Conservation (phyloP, 345 rosid genomes). For the Kandelia obovata region DNA sequence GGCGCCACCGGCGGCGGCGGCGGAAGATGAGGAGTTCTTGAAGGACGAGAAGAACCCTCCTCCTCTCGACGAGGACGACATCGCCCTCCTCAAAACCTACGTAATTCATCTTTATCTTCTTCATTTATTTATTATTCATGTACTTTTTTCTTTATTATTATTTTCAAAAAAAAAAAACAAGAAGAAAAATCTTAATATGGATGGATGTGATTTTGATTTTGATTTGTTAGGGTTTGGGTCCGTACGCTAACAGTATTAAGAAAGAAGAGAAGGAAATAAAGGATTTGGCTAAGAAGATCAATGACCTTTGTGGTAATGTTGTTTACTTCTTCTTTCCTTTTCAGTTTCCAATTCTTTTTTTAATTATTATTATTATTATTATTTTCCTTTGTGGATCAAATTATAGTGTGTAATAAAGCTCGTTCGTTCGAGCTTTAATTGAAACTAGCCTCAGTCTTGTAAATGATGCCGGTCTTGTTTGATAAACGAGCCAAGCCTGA, state of each 20-base stretch:
- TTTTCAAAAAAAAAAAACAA: no score
- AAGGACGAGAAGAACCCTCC: conserved; percentile 89
- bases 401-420: no score
- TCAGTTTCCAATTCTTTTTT: neutral
- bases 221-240: conserved; percentile 75
- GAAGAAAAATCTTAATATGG: neutral
- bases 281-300: conserved; percentile 83
- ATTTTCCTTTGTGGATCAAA: neutral
- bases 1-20: conserved; percentile 32
- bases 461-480: neutral
- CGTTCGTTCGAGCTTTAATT: neutral
- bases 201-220: no score
- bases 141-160: neutral
- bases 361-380: no score
- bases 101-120: conserved; percentile 31
- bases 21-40: conserved; percentile 47
- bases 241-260: conserved; percentile 81
- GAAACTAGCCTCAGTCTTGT: neutral
- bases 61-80: conserved; percentile 87
- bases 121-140: neutral
- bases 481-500: no score
- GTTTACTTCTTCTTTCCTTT: neutral
- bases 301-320: conserved; percentile 74
- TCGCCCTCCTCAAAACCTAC: conserved; percentile 91
- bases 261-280: conserved; percentile 88